Conservation (phyloP, 495 filamentous ascomycete genomes). For the Margaritispora aquatica region DNA sequence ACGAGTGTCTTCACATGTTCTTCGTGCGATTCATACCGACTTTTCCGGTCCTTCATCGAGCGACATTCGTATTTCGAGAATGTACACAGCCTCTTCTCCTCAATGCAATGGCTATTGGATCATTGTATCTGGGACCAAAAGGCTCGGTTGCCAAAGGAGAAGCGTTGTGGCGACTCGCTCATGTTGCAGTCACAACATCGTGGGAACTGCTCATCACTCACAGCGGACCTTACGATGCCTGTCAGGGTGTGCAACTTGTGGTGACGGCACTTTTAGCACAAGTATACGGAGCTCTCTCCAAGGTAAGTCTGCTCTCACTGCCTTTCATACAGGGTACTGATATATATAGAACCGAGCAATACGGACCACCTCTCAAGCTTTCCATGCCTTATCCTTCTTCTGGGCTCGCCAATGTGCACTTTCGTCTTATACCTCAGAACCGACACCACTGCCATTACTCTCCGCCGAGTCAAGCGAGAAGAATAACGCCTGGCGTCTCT, state of each 20-base stretch:
- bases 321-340: neutral
- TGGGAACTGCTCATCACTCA: slow-evolving; percentile 45
- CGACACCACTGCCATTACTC: slow-evolving; percentile 24
- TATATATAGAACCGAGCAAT: slow-evolving; percentile 32
- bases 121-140: slow-evolving; percentile 41
- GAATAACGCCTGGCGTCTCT: slow-evolving; percentile 36
- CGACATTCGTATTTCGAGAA: slow-evolving; percentile 44
- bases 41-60: slow-evolving; percentile 41
- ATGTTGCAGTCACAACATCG: slow-evolving; percentile 42
- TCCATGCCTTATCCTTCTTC: slow-evolving; percentile 41
- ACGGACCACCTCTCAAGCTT: slow-evolving; percentile 41
- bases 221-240: slow-evolving; percentile 39
- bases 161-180: slow-evolving; percentile 40
- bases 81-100: slow-evolving; percentile 41
- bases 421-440: slow-evolving; percentile 27
- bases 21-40: slow-evolving; percentile 44
- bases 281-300: slow-evolving; percentile 41
- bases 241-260: slow-evolving; percentile 41
- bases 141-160: slow-evolving; percentile 42
- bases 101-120: slow-evolving; percentile 45
- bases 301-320: slow-evolving; percentile 20
- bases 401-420: slow-evolving; percentile 44
- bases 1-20: slow-evolving; percentile 46
- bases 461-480: slow-evolving; percentile 32
- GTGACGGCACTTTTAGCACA: slow-evolving; percentile 41